Base-by-base conservation (phyloP, 1,284 basidiomycete genomes). In the Austropuccinia psidii region DNA sequence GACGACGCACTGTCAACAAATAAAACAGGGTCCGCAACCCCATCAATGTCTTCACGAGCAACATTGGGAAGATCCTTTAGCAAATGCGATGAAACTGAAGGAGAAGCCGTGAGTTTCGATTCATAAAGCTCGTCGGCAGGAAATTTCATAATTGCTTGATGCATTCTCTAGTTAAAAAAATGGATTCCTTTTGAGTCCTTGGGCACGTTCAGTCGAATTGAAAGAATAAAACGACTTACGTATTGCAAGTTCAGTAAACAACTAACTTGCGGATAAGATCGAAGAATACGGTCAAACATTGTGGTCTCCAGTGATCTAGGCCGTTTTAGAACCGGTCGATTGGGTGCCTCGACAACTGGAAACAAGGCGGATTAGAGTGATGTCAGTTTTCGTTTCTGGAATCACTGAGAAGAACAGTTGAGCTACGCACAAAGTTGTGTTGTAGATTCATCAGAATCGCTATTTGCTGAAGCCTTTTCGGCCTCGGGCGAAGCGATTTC, bases 81-180 rank as follows among this genome's bases (percentile, higher is more conserved):
- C 0, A 90, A 84, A 77, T 90, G 88, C 0, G 83, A 80, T 0
- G 87, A 85, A 11, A 96, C 93, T 0, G 88, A 88, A 0, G 83
- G 76, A 75, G 90, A 87, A 0, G 93, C 90, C 19, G 82, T 84
- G 11, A 98, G 85, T 75, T 87, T 87, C 29, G 85, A 86, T 4
- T 85, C 83, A 80, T 98, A 98, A 61, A 98, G 85, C 13, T 87
- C 87, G 74, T 85, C 83, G 0, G 91, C 94, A 0, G 95, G 95
- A 80, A 95, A 98, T 5, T 85, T 81, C 76, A 91, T 93, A 68
- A 98, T 97, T 54, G 86, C 84, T 1, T 85, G 82, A 79, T 95
- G 90, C 93, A 98, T 95, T 24, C 93, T 58, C 69, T 72, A 31
- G 2, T 27, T 19, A 47, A 47, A 47, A 15, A 19, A 1, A 19